These are phyloP conservation scores for Kingdonia uniflora DNA, from an alignment of 164 flowering plant genomes.

Conservation along the genomic window DNA sequence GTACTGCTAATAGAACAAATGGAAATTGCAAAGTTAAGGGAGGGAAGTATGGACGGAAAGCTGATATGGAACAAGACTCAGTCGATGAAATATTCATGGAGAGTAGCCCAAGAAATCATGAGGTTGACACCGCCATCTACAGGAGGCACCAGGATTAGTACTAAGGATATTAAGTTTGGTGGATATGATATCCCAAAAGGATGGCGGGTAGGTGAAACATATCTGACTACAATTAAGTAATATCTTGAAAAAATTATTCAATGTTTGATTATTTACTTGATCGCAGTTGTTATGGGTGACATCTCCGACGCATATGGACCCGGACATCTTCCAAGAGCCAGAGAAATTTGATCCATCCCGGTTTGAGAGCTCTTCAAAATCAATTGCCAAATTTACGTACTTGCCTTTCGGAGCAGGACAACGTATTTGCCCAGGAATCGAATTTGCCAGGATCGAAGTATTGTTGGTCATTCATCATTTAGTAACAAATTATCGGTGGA, in stretches of 20 bases:
- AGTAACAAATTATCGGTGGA: constrained; percentile 10
- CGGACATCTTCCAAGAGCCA: no score
- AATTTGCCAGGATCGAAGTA: constrained; percentile 18
- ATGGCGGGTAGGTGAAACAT: no score
- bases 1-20: constrained; percentile 16
- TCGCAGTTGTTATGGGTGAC: constrained; percentile 24
- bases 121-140: constrained; percentile 17
- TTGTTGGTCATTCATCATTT: constrained; percentile 12
- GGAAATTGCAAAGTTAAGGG: constrained; percentile 6
- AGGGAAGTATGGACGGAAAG: constrained; percentile 12
- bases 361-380: constrained; percentile 11
- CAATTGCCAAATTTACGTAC: constrained; percentile 18
- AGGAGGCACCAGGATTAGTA: constrained; percentile 11
- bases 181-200: constrained; percentile 29
- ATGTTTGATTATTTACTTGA: no score
- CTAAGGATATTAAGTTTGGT: constrained; percentile 15
- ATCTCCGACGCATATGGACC: constrained; percentile 19
- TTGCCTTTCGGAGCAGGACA: constrained; percentile 27
- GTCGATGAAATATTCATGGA: constrained; percentile 21
- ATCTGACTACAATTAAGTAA: no score
- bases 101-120: no score
- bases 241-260: no score
- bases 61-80: constrained; percentile 19
- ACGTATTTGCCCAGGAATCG: constrained; percentile 17
- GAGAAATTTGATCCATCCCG: constrained; percentile 27